Base-by-base conservation (phyloP, 208 protist species). In the Acanthamoeba triangularis region DNA sequence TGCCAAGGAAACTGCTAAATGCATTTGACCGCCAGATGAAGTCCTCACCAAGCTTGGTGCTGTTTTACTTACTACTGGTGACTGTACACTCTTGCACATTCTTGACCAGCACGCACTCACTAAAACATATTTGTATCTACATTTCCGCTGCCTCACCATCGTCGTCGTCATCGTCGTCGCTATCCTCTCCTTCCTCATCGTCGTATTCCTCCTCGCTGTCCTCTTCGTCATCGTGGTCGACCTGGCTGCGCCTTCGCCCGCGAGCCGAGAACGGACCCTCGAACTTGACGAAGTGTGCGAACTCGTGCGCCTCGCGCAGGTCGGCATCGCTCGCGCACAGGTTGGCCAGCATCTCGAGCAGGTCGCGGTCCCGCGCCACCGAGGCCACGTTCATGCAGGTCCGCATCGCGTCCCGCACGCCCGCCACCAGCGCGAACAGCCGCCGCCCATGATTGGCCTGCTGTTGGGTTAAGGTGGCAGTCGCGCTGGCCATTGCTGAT, bases 371-470 rank as follows among this genome's bases (percentile, higher is more conserved):
- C 6, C 76, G 76, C 28, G 28, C 76, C 41, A 56, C 76, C 47
- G 76, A 49, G 16, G 76, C 76, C 44, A 85, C 4, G 14, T 85
- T 85, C 76, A 85, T 85, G 76, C 76, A 47, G 37, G 76, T 85
- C 7, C 44, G 35, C 76, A 85, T 85, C 37, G 41, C 76, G 25
- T 85, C 76, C 7, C 44, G 47, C 28, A 85, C 8, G 35, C 47
- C 28, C 16, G 20, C 41, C 44, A 85, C 76, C 23, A 85, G 14
- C 23, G 44, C 44, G 10, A 18, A 28, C 16, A 59, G 76, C 28
- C 18, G 35, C 30, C 37, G 69, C 13, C 37, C 33, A 8, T 78
- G 69, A 54, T 54, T 54, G 11, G n/a, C 33, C 13, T 47, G 61
- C 3, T 18, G 23, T 8, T 18, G 69, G 11, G 30, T 0, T 6